Evolutionary conservation across 2,329 filamentous ascomycete genomes (phyloP), one percentile per base, ranked within the genome.

Genomic region (Knufia petricola): DNA sequence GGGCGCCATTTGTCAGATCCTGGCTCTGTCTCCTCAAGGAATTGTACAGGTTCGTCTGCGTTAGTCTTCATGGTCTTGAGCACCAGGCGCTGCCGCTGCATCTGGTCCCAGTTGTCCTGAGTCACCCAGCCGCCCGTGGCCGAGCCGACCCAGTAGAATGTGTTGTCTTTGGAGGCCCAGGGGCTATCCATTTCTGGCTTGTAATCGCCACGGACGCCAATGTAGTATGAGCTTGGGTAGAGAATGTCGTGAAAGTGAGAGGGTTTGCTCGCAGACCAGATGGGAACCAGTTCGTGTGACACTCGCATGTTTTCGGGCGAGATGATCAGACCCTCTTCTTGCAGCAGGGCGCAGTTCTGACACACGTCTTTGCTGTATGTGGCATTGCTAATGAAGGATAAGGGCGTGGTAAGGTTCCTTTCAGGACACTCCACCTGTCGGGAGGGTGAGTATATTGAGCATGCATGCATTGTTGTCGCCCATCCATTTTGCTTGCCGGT

Each of bases 141-240:
- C 7, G 87, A 94, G 6, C 90, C 90, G 28, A 90, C 82, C 90
- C 90, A 96, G 73, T 90, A 96, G 50, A 96, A 74, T 55, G 76
- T 77, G 61, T 82, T 77, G 36, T 76, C 67, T 64, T 96, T 96
- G 44, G 78, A 68, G 0, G 73, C 69, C 90, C 90, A 96, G 0
- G 69, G 60, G 46, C 75, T 71, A 64, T 96, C 90, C 54, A 76
- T 74, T 1, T 65, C 62, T 43, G 81, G 74, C 17, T 88, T 74
- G 64, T 95, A 95, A 13, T 77, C 69, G 2, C 95, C 88, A 66
- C 87, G 92, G 38, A 81, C 81, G 55, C 78, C 80, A 87, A 87
- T 95, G 68, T 96, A 95, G 90, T 90, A 96, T 0, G 89, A 89
- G 23, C 87, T 92, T 0, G 90, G 90, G 61, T 94, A 95, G n/a